Evolutionary conservation across 176 grass and related monocot species (phyloP).

Genomic region (Poa pratensis): DNA sequence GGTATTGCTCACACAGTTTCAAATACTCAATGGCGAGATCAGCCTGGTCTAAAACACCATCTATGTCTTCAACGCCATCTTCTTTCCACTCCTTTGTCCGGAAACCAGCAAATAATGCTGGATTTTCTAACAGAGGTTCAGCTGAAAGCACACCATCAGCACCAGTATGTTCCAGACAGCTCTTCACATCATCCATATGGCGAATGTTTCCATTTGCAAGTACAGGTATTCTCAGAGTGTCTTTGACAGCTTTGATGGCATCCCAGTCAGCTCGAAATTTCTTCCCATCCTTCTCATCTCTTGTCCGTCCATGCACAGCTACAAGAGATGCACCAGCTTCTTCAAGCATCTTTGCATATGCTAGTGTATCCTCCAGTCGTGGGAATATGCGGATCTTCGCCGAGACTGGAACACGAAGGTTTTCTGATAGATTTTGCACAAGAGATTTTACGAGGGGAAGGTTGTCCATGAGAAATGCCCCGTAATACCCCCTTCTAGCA

Average conservation of each 20-base stretch:
- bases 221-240: constrained; percentile 77
- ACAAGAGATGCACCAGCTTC: constrained; percentile 90
- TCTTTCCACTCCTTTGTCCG: constrained; percentile 70
- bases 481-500: constrained; percentile 90
- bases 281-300: constrained; percentile 92
- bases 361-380: constrained; percentile 73
- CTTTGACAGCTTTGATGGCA: constrained; percentile 88
- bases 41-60: constrained; percentile 63
- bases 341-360: constrained; percentile 96
- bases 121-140: constrained; percentile 90
- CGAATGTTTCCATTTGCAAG: constrained; percentile 97
- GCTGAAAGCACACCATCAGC: constrained; percentile 95
- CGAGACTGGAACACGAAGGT: constrained; percentile 79
- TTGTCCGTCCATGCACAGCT: constrained; percentile 90
- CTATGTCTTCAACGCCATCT: constrained; percentile 52
- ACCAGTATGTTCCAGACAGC: constrained; percentile 82
- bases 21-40: constrained; percentile 84
- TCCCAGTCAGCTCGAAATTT: constrained; percentile 93
- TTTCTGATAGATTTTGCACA: constrained; percentile 70
- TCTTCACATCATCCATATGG: constrained; percentile 77
- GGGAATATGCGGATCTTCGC: constrained; percentile 91
- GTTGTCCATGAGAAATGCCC: constrained; percentile 98
- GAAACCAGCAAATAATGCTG: constrained; percentile 89
- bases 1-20: constrained; percentile 86
- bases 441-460: constrained; percentile 82